Percentiles rank a stretch among this genome's conserved stretches.
These are phyloP conservation scores for Collybia nuda DNA, from an alignment of 768 basidiomycete genomes.

Conservation along the genomic window DNA sequence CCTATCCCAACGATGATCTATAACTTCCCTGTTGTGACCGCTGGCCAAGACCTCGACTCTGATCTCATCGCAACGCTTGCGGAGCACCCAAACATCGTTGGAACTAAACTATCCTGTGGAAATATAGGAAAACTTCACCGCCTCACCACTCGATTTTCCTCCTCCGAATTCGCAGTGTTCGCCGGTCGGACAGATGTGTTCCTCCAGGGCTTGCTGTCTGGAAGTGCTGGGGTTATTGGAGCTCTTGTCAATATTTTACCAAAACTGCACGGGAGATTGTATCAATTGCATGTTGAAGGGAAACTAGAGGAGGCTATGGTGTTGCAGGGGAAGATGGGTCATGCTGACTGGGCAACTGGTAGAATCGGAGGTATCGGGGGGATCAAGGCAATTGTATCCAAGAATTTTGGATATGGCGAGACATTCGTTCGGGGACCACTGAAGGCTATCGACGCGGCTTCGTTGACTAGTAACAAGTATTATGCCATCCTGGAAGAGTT, in stretches of 20 bases:
- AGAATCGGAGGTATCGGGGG: conserved; percentile 69
- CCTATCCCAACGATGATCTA: conserved; percentile 79
- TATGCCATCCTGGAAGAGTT: conserved; percentile 42
- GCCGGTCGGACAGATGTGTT: conserved; percentile 76
- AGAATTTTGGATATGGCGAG: conserved; percentile 65
- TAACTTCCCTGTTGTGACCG: conserved; percentile 82
- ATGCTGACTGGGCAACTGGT: conserved; percentile 64
- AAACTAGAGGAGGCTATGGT: conserved; percentile 58
- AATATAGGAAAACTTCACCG: conserved; percentile 84
- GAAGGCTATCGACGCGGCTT: conserved; percentile 35
- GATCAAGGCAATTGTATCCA: conserved; percentile 61
- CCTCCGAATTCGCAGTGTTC: conserved; percentile 64
- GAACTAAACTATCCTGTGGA: conserved; percentile 83
- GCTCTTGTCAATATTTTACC: conserved; percentile 63
- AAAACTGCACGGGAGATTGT: conserved; percentile 53
- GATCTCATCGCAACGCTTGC: conserved; percentile 71
- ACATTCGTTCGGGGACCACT: conserved; percentile 49
- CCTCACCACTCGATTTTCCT: conserved; percentile 56
- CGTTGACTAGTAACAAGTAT: conserved; percentile 36
- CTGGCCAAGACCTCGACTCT: conserved; percentile 83
- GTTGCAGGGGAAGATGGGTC: conserved; percentile 59
- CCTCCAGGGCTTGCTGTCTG: conserved; percentile 57
- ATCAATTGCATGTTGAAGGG: conserved; percentile 49
- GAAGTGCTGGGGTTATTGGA: conserved; percentile 65
- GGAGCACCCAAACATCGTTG: conserved; percentile 82